Conservation (phyloP, 441 rosid genomes). For the Adansonia gregorii region DNA sequence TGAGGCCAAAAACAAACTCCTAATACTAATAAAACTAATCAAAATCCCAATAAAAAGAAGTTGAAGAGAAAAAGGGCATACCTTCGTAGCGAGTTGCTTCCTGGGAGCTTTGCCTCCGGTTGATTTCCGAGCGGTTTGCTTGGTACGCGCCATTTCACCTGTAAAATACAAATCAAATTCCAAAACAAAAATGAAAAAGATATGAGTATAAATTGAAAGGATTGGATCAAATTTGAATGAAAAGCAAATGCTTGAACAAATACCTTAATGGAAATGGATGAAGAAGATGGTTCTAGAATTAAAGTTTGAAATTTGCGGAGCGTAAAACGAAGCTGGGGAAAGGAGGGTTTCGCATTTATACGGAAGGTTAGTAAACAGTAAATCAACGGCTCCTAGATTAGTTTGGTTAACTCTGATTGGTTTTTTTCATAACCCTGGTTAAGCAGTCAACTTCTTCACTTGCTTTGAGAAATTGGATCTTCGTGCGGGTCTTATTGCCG, state of each 20-base stretch:
- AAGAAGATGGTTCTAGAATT: conserved; percentile 12
- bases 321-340: neutral
- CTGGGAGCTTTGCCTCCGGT: conserved; percentile 39
- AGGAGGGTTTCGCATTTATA: neutral
- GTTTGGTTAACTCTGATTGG: conserved; percentile 2
- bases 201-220: neutral
- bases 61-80: neutral
- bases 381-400: conserved; percentile 2
- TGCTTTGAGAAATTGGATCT: too few species aligned
- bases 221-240: neutral
- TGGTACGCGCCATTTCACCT: conserved; percentile 40
- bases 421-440: conserved; percentile 2
- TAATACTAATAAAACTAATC: neutral
- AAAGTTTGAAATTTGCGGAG: conserved; percentile 10
- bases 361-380: neutral
- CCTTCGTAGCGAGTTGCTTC: conserved; percentile 41
- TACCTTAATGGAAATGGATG: neutral
- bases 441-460: neutral
- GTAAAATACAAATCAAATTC: neutral
- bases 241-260: neutral
- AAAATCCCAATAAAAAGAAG: neutral
- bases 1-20: neutral
- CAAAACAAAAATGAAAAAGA: neutral
- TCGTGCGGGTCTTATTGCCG: neutral
- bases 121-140: conserved; percentile 43